Evolutionary conservation across 2,329 filamentous ascomycete genomes (phyloP).

Genomic region (Thielaviopsis euricoi): DNA sequence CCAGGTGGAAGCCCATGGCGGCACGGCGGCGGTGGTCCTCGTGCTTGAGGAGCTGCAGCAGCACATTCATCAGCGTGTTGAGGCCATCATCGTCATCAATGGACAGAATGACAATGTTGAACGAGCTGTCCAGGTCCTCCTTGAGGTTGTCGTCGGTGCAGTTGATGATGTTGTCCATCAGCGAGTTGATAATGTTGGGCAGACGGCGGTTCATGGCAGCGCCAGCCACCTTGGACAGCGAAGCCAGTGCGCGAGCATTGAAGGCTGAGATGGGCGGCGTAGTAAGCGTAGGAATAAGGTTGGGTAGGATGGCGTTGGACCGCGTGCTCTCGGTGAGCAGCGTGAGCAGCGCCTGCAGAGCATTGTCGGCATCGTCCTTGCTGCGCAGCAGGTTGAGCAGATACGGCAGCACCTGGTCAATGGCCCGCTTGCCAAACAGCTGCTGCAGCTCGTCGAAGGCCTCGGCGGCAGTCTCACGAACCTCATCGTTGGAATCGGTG

Average conservation of each 20-base stretch:
- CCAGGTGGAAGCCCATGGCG: constrained; percentile 60
- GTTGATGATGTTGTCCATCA: constrained; percentile 82
- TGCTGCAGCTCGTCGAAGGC: constrained; percentile 92
- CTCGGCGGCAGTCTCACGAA: constrained; percentile 88
- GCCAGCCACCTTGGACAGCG: constrained; percentile 79
- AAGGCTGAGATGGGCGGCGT: constrained; percentile 82
- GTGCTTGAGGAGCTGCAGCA: constrained; percentile 75
- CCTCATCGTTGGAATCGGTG: constrained; percentile 76
- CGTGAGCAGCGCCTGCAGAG: constrained; percentile 79
- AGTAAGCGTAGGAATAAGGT: constrained; percentile 84
- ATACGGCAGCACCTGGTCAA: constrained; percentile 88
- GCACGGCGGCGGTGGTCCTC: constrained; percentile 78
- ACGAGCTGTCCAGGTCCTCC: constrained; percentile 58
- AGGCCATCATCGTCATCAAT: constrained; percentile 94
- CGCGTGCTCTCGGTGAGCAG: constrained; percentile 84
- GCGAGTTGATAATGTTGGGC: constrained; percentile 76
- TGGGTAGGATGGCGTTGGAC: constrained; percentile 91
- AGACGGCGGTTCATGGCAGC: constrained; percentile 80
- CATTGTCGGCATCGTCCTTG: constrained; percentile 78
- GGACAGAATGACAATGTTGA: constrained; percentile 78
- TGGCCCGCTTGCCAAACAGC: constrained; percentile 80
- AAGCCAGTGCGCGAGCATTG: constrained; percentile 87
- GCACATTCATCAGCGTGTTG: constrained; percentile 88
- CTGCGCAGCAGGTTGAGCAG: constrained; percentile 78
- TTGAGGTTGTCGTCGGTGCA: constrained; percentile 58